These are phyloP conservation scores for Pichia sp. DNA, from an alignment of 1,139 yeast species.

Conservation along the genomic window DNA sequence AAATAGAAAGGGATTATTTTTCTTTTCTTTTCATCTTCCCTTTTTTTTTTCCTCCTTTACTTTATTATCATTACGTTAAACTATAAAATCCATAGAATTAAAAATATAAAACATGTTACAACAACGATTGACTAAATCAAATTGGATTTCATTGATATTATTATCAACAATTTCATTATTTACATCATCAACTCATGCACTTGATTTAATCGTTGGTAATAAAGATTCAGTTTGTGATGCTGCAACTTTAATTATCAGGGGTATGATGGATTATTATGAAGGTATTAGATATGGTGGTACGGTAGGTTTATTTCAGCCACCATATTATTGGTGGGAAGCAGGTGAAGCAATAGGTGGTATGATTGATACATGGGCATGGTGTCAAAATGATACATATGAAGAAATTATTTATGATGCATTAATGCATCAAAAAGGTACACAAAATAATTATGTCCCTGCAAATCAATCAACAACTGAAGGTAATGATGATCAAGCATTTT, in stretches of 20 bases:
- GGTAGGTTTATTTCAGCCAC: conserved; percentile 67
- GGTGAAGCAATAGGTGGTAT: conserved; percentile 83
- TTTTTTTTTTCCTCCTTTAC: too few species aligned
- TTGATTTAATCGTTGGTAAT: conserved; percentile 25
- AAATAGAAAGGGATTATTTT: too few species aligned
- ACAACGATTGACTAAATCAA: background rate
- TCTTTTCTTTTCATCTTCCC: too few species aligned
- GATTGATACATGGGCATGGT: conserved; percentile 59
- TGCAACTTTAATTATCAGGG: conserved; percentile 53
- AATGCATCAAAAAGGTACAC: conserved; percentile 58
- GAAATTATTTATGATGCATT: conserved; percentile 52
- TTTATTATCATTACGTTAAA: too few species aligned
- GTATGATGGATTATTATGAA: conserved; percentile 66
- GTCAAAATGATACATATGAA: conserved; percentile 57
- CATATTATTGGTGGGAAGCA: conserved; percentile 94
- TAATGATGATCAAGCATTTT: conserved; percentile 88
- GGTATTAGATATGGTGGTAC: conserved; percentile 56
- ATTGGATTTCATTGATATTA: background rate
- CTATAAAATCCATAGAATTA: too few species aligned
- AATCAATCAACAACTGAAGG: conserved; percentile 78
- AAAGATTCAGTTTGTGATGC: conserved; percentile 37
- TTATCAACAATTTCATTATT: background rate
- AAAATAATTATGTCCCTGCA: conserved; percentile 65
- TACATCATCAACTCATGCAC: background rate
- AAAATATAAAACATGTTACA: background rate